These are phyloP conservation scores for Fusarium torreyae DNA, from an alignment of 2,329 filamentous ascomycete genomes.

Conservation along the genomic window DNA sequence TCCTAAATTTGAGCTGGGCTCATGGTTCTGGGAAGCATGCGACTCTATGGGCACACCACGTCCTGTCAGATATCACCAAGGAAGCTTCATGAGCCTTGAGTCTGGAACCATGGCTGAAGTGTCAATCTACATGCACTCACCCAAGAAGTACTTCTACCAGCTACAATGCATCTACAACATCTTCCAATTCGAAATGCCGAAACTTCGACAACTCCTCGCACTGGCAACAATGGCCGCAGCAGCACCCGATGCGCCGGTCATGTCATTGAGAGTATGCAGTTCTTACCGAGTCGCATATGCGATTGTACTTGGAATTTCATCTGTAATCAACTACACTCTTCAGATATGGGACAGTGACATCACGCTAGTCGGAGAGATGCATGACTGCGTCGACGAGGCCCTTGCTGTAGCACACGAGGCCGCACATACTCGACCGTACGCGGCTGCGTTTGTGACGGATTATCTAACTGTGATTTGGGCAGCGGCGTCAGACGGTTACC, in stretches of 20 bases:
- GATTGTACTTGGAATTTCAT: constrained; percentile 19
- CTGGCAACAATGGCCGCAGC: constrained; percentile 12
- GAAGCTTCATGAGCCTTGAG: constrained; percentile 39
- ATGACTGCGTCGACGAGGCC: constrained; percentile 28
- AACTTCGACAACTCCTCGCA: constrained; percentile 9
- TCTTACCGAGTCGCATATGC: constrained; percentile 35
- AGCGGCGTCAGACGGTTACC: constrained; percentile 20
- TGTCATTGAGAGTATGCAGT: constrained; percentile 3
- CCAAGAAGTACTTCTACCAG: constrained; percentile 16
- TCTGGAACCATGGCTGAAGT: constrained; percentile 27
- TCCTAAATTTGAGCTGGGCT: constrained; percentile 30
- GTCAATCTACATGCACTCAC: constrained; percentile 28
- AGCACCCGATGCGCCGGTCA: constrained; percentile 1
- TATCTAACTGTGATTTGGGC: constrained; percentile 40
- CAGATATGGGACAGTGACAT: constrained; percentile 20
- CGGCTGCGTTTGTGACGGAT: constrained; percentile 34
- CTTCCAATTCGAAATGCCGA: constrained; percentile 31
- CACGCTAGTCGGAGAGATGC: constrained; percentile 7
- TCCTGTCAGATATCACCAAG: constrained; percentile 31
- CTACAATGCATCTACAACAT: constrained; percentile 35
- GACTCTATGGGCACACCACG: constrained; percentile 16
- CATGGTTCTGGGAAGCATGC: constrained; percentile 47
- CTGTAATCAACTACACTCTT: constrained; percentile 33
- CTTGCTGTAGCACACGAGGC: constrained; percentile 34
- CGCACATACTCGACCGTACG: constrained; percentile 29